These are phyloP conservation scores for Nicotiana rustica DNA, from an alignment of 305 asterid species.

Conservation along the genomic window DNA sequence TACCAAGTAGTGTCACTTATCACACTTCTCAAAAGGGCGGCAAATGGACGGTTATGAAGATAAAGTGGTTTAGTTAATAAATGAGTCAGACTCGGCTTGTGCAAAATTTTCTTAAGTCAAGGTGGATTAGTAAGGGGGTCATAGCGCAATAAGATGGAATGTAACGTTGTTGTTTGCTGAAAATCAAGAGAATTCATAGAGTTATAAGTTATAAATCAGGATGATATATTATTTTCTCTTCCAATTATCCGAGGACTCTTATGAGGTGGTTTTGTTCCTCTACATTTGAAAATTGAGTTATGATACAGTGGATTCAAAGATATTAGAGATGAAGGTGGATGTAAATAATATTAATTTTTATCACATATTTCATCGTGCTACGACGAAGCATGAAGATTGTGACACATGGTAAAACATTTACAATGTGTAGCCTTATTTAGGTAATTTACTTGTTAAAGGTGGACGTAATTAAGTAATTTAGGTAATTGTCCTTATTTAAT, in stretches of 20 bases:
- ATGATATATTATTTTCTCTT: neutral
- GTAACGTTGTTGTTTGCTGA: too few relatives aligned
- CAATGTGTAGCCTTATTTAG: slow-evolving; percentile 21
- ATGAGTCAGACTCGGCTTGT: neutral
- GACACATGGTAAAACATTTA: slow-evolving; percentile 14
- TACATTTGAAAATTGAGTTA: slow-evolving; percentile 21
- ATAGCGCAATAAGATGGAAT: too few relatives aligned
- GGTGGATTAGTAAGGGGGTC: slow-evolving; percentile 9
- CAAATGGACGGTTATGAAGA: slow-evolving; percentile 6
- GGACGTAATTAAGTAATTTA: neutral
- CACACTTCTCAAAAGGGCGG: neutral
- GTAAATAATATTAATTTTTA: neutral
- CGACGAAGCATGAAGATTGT: neutral
- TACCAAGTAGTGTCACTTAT: neutral
- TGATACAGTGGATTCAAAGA: neutral
- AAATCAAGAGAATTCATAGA: too few relatives aligned
- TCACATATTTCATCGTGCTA: neutral
- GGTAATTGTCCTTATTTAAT: too few relatives aligned
- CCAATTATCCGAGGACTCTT: neutral
- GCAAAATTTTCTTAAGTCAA: slow-evolving; percentile 2
- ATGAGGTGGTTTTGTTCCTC: neutral
- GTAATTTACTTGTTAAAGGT: slow-evolving; percentile 29
- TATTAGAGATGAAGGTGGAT: neutral
- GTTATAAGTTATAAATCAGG: neutral
- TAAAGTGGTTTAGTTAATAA: slow-evolving; percentile 6